phyloP scores from a whole-genome alignment of 169 alveolate species.

The Cryptosporidium ryanae region DNA sequence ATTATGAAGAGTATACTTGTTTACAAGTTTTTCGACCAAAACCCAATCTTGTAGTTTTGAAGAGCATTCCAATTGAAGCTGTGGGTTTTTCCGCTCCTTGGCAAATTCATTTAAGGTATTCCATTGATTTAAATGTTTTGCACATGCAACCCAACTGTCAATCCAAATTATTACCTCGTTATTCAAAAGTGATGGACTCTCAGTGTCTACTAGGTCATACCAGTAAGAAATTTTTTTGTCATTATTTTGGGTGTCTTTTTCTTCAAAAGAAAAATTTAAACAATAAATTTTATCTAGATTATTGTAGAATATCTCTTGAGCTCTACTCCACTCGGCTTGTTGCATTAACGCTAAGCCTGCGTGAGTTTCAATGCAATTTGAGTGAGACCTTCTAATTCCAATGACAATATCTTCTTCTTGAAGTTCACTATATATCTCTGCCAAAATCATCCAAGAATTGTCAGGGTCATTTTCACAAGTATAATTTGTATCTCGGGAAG shows the following conservation, averaged over 20 bases:
- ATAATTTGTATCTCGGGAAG: not conserved
- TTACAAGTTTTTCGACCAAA: slow-evolving; percentile 76
- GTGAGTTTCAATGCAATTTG: slow-evolving; percentile 70
- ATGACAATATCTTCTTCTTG: slow-evolving; percentile 71
- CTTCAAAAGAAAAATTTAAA: not conserved
- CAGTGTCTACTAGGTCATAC: slow-evolving; percentile 1
- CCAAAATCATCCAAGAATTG: slow-evolving; percentile 52
- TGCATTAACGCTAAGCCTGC: slow-evolving; percentile 67
- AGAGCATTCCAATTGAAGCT: slow-evolving; percentile 77
- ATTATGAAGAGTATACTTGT: slow-evolving; percentile 75
- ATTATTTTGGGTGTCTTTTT: not conserved
- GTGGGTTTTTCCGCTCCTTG: slow-evolving; percentile 78
- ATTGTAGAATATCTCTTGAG: slow-evolving; percentile 62
- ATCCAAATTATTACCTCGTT: slow-evolving; percentile 80
- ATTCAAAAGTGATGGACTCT: slow-evolving; percentile 3
- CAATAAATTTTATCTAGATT: slow-evolving; percentile 23
- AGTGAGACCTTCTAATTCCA: slow-evolving; percentile 51
- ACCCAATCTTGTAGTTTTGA: slow-evolving; percentile 80
- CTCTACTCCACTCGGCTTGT: slow-evolving; percentile 74
- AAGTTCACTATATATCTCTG: slow-evolving; percentile 58
- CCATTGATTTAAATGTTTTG: slow-evolving; percentile 82
- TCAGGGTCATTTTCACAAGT: not conserved
- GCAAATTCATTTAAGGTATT: slow-evolving; percentile 80
- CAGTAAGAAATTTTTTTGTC: not conserved
- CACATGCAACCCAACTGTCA: slow-evolving; percentile 81